Conservation (phyloP, 768 basidiomycete species). For the Strobilomyces echinocephalus region DNA sequence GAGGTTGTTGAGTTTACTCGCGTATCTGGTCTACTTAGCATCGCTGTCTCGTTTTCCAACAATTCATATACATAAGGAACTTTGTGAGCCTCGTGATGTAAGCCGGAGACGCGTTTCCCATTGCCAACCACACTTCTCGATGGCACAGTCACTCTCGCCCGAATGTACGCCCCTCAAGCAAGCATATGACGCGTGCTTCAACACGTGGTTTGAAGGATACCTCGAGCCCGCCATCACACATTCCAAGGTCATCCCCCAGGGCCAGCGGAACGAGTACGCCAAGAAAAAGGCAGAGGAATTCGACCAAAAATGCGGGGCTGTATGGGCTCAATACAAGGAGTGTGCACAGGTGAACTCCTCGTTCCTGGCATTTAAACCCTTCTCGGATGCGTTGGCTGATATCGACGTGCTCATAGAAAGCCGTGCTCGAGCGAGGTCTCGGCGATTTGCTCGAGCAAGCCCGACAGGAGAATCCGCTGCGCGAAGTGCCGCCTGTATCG, state of each 20-base stretch:
- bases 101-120: not conserved
- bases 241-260: slow-evolving; percentile 35
- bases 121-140: not conserved
- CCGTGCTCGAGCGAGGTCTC: slow-evolving; percentile 73
- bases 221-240: slow-evolving; percentile 69
- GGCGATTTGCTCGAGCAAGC: slow-evolving; percentile 76
- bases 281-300: slow-evolving; percentile 84
- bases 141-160: slow-evolving; percentile 77
- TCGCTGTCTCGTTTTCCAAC: slow-evolving; percentile 4
- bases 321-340: slow-evolving; percentile 75
- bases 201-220: slow-evolving; percentile 96
- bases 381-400: not conserved
- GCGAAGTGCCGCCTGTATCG: slow-evolving; percentile 43
- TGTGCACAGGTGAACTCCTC: slow-evolving; percentile 71
- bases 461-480: slow-evolving; percentile 71
- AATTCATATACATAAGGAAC: not conserved
- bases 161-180: slow-evolving; percentile 89
- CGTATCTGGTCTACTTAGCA: slow-evolving; percentile 14
- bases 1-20: slow-evolving; percentile 13
- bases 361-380: not conserved
- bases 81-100: slow-evolving; percentile 13
- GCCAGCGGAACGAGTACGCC: slow-evolving; percentile 56
- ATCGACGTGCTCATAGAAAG: slow-evolving; percentile 46
- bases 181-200: slow-evolving; percentile 92
- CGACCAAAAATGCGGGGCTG: slow-evolving; percentile 74